These are phyloP conservation scores for Myriosclerotinia scirpicola DNA, from an alignment of 2,329 filamentous ascomycete species.

Conservation along the genomic window DNA sequence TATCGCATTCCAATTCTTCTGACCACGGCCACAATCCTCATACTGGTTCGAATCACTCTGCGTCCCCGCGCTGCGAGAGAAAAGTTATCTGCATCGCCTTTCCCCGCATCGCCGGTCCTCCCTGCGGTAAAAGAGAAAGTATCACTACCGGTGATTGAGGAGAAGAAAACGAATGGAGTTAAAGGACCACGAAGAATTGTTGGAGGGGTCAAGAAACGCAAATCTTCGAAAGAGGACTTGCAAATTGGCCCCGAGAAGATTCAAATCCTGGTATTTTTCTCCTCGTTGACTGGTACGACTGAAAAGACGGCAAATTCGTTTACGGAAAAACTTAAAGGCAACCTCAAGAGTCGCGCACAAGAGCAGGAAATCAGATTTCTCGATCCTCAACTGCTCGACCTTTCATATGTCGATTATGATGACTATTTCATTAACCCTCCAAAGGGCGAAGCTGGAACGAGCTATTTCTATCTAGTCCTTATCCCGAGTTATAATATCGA, in stretches of 20 bases:
- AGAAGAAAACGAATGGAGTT: slow-evolving; percentile 32
- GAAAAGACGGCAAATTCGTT: slow-evolving; percentile 69
- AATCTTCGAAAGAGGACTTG: slow-evolving; percentile 38
- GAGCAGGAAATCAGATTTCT: slow-evolving; percentile 44
- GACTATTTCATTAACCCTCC: slow-evolving; percentile 85
- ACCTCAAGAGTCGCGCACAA: slow-evolving; percentile 32
- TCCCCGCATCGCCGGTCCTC: slow-evolving; percentile 30
- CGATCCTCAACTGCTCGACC: slow-evolving; percentile 67
- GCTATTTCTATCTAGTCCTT: slow-evolving; percentile 80
- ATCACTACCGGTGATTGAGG: slow-evolving; percentile 18
- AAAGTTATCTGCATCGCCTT: slow-evolving; percentile 39
- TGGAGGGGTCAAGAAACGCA: slow-evolving; percentile 37
- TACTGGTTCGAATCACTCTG: slow-evolving; percentile 41
- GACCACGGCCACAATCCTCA: slow-evolving; percentile 42
- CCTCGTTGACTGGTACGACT: slow-evolving; percentile 81
- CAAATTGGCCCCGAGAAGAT: slow-evolving; percentile 48
- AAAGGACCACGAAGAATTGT: slow-evolving; percentile 44
- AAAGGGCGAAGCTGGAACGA: slow-evolving; percentile 52
- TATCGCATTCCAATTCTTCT: slow-evolving; percentile 49
- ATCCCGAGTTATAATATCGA: slow-evolving; percentile 95
- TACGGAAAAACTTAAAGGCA: slow-evolving; percentile 51
- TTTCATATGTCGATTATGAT: slow-evolving; percentile 87
- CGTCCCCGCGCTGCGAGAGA: slow-evolving; percentile 39
- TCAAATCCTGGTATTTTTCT: slow-evolving; percentile 82
- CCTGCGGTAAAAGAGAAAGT: slow-evolving; percentile 33